A percentile compares a stretch with the other conserved stretches of the same genome.
These are phyloP conservation scores for Phaseolus lunatus DNA, from an alignment of 306 rosid species.

Conservation along the genomic window DNA sequence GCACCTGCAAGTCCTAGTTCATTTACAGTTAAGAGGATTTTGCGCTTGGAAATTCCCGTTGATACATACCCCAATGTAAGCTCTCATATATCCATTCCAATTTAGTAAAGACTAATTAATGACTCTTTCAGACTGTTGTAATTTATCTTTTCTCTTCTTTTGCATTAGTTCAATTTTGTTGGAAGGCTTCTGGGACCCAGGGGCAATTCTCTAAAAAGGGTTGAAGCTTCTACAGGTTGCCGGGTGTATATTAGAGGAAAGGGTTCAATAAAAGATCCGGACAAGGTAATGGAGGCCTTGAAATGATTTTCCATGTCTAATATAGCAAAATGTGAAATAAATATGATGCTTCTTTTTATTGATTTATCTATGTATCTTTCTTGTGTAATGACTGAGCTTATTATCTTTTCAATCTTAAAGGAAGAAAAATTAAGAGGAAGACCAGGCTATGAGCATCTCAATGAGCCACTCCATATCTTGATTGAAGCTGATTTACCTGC, in stretches of 20 bases:
- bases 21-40: conserved; percentile 81
- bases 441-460: conserved; percentile 97
- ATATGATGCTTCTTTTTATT: conserved; percentile 21
- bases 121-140: conserved; percentile 26
- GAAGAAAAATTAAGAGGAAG: conserved; percentile 95
- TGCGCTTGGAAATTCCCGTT: conserved; percentile 94
- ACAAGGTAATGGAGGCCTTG: conserved; percentile 58
- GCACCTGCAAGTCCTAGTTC: conserved; percentile 96
- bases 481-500: conserved; percentile 97
- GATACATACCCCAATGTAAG: conserved; percentile 89
- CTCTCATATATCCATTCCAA: conserved; percentile 21
- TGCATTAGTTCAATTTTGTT: conserved; percentile 82
- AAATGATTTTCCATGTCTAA: conserved; percentile 26
- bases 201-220: conserved; percentile 93
- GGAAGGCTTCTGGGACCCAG: conserved; percentile 96
- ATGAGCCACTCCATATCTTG: conserved; percentile 92
- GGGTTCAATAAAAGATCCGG: conserved; percentile 93
- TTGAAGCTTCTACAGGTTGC: conserved; percentile 94
- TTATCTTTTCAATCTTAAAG: conserved; percentile 53
- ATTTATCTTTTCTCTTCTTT: conserved; percentile 21
- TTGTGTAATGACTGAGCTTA: background rate
- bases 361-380: background rate
- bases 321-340: conserved; percentile 18
- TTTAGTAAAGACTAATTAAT: conserved; percentile 26
- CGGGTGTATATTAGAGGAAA: conserved; percentile 91